Conservation (phyloP, 2,329 filamentous ascomycete genomes). For the Microcyclosporella mali region DNA sequence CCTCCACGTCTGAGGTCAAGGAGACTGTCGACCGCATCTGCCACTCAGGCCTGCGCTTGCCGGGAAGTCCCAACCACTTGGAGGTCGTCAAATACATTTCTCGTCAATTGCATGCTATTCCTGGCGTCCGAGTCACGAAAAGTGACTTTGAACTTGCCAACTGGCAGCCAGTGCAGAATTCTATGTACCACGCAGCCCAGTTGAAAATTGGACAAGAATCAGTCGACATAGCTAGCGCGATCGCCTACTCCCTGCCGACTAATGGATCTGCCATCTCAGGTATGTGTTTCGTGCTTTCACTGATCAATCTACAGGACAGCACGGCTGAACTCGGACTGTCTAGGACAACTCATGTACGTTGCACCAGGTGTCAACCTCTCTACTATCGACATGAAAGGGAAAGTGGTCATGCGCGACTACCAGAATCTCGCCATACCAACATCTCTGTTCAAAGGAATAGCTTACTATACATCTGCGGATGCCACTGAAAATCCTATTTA, state of each 20-base stretch:
- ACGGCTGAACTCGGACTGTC: not conserved
- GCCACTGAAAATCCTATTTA: not conserved
- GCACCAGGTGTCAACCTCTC: constrained; percentile 2
- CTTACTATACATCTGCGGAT: constrained; percentile 1
- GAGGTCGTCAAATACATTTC: constrained; percentile 4
- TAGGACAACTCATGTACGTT: constrained; percentile 3
- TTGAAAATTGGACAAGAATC: constrained; percentile 1
- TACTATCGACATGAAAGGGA: constrained; percentile 1
- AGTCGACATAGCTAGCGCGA: constrained; percentile 2
- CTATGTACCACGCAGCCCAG: not conserved
- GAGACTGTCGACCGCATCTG: not conserved
- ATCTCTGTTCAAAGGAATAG: not conserved
- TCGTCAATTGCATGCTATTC: constrained; percentile 1
- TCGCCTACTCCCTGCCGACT: constrained; percentile 5
- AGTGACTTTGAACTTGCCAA: constrained; percentile 7
- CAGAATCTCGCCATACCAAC: not conserved
- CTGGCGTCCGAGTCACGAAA: not conserved
- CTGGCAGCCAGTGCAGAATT: constrained; percentile 4
- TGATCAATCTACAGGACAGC: not conserved
- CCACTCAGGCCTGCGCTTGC: not conserved
- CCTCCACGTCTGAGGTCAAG: not conserved
- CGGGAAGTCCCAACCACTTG: constrained; percentile 2
- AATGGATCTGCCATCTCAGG: constrained; percentile 4
- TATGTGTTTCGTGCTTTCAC: not conserved
- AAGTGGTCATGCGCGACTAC: constrained; percentile 6